A percentile compares a stretch with the other conserved stretches of the same genome.
Conservation (phyloP, 169 alveolate species). For the Besnoitia besnoiti region DNA sequence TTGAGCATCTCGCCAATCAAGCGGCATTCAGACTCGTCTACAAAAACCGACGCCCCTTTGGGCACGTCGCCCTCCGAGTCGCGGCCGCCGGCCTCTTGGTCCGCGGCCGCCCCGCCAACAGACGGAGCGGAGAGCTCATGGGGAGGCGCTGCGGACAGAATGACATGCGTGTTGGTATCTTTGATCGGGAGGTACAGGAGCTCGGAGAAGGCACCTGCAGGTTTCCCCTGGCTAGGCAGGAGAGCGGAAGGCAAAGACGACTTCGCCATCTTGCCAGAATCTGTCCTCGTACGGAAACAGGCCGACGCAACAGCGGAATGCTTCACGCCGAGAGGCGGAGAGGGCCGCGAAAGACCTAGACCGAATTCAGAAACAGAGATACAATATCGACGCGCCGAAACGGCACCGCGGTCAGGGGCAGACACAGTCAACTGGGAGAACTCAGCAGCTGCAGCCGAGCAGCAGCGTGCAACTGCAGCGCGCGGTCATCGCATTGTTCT, state of each 20-base stretch:
- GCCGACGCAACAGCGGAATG: too few species aligned
- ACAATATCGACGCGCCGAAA: not conserved
- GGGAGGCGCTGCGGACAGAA: conserved; percentile 37
- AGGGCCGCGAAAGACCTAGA: not conserved
- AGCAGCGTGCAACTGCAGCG: not conserved
- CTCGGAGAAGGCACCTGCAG: not conserved
- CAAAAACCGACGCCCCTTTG: not conserved
- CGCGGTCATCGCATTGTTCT: not conserved
- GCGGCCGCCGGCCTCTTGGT: not conserved
- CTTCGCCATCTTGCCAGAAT: not conserved
- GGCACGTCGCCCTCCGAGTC: not conserved
- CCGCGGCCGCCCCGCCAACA: not conserved
- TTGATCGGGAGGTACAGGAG: conserved; percentile 46
- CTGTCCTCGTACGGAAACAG: too few species aligned
- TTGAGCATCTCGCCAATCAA: conserved; percentile 59
- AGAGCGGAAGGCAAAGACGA: not conserved
- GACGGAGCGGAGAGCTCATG: not conserved
- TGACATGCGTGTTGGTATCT: conserved; percentile 46
- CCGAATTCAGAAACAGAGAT: not conserved
- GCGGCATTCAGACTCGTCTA: not conserved
- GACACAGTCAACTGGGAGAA: not conserved
- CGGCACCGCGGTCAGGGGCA: too few species aligned
- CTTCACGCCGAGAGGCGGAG: not conserved
- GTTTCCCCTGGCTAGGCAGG: not conserved
- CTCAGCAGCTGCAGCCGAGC: not conserved